phyloP scores from a whole-genome alignment of 129 eudicot genomes.

The Flaveria ramosissima region DNA sequence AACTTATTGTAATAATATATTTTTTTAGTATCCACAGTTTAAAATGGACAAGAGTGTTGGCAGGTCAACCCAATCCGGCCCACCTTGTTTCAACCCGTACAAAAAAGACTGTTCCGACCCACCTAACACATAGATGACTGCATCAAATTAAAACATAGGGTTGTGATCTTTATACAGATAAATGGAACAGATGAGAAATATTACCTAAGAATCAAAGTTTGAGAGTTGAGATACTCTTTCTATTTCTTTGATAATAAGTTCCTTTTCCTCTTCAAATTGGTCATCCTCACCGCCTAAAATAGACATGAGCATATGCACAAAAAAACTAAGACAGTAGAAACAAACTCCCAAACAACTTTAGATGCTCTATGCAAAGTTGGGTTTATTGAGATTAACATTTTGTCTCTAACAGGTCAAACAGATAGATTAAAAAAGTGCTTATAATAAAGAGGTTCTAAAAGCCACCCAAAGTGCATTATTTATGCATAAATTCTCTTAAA shows the following conservation, averaged over 20 bases:
- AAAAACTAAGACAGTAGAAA: not conserved
- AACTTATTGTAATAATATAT: not conserved
- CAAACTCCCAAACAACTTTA: not conserved
- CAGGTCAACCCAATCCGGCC: not conserved
- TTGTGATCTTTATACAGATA: not conserved
- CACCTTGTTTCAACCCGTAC: not conserved
- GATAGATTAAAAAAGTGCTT: not conserved
- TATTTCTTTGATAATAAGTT: conserved; percentile 86
- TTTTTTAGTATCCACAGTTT: not conserved
- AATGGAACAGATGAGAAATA: conserved; percentile 11
- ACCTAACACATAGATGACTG: not conserved
- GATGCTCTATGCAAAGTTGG: not conserved
- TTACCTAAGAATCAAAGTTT: conserved; percentile 56
- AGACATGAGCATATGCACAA: conserved; percentile 20
- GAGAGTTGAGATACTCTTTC: conserved; percentile 77
- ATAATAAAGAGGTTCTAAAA: not conserved
- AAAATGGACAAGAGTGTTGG: conserved; percentile 8
- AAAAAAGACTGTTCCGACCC: not conserved
- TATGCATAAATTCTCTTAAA: not conserved
- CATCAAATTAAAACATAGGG: not conserved
- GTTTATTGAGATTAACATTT: not conserved
- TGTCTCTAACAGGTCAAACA: not conserved
- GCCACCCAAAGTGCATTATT: not conserved
- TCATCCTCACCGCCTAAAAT: conserved; percentile 82
- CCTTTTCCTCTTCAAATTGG: conserved; percentile 97